phyloP scores from a whole-genome alignment of 345 rosid genomes.

The Gossypium bickii region DNA sequence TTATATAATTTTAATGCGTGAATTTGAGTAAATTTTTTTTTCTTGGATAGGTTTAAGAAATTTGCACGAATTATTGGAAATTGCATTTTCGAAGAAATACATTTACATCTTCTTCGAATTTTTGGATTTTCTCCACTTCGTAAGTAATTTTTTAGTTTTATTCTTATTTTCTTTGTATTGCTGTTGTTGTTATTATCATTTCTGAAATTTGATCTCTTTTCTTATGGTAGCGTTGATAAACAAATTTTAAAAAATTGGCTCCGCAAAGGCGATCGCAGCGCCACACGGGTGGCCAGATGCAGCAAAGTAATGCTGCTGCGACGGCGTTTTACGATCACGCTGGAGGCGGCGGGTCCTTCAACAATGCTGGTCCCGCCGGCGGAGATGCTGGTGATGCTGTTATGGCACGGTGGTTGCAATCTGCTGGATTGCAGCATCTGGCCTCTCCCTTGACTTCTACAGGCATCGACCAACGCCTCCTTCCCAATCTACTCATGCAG shows the following conservation, averaged over 20 bases:
- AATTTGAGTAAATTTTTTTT: not conserved
- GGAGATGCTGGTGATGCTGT: conserved; percentile 91
- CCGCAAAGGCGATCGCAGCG: conserved; percentile 99
- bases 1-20: not conserved
- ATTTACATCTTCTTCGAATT: conserved; percentile 50
- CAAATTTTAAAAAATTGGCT: conserved; percentile 92
- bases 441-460: conserved; percentile 91
- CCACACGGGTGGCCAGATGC: conserved; percentile 99
- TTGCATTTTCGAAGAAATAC: conserved; percentile 7
- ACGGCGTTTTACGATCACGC: conserved; percentile 70
- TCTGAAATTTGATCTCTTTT: conserved; percentile 12
- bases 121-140: conserved; percentile 45
- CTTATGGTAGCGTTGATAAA: conserved; percentile 40
- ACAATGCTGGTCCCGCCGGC: conserved; percentile 51
- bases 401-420: conserved; percentile 99
- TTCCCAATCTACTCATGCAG: conserved; percentile 91
- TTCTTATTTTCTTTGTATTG: not conserved
- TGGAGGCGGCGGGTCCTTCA: conserved; percentile 32
- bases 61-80: conserved; percentile 12
- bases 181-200: not conserved
- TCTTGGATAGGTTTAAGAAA: conserved; percentile 14
- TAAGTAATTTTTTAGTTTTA: conserved; percentile 32
- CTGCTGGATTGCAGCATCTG: conserved; percentile 99
- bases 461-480: conserved; percentile 72
- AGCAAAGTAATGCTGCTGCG: conserved; percentile 87